Percentiles rank a stretch among this genome's conserved stretches.
Conservation (phyloP, 2,329 filamentous ascomycete species). For the Rhinocladiella mackenziei region DNA sequence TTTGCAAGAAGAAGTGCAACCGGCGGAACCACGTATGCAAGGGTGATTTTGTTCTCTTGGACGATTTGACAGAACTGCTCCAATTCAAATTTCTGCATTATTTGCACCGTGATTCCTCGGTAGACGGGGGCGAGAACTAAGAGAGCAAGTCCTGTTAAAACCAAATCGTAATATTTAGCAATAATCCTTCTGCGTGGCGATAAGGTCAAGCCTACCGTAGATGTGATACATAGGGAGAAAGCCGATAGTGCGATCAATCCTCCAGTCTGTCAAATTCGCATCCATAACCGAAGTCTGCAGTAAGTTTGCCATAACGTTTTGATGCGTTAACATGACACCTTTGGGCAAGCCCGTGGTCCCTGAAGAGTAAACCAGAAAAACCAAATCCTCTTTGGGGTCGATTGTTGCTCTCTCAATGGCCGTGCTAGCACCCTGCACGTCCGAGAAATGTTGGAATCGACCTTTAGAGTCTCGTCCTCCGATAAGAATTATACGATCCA, state of each 20-base stretch:
- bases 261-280: conserved; percentile 51
- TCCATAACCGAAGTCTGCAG: conserved; percentile 55
- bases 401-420: conserved; percentile 59
- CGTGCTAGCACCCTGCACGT: conserved; percentile 55
- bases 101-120: conserved; percentile 60
- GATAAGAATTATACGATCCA: conserved; percentile 71
- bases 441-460: conserved; percentile 57
- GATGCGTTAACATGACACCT: conserved; percentile 80
- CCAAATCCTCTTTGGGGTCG: conserved; percentile 66
- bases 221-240: conserved; percentile 89
- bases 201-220: conserved; percentile 50
- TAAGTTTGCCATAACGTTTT: conserved; percentile 74
- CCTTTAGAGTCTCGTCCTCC: conserved; percentile 51
- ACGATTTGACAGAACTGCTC: conserved; percentile 71
- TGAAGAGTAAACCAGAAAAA: conserved; percentile 81
- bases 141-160: conserved; percentile 62
- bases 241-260: conserved; percentile 66
- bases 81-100: conserved; percentile 78
- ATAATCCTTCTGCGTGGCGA: not conserved
- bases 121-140: conserved; percentile 57
- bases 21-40: conserved; percentile 76
- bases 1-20: conserved; percentile 76
- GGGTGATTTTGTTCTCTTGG: conserved; percentile 69
- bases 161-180: not conserved
- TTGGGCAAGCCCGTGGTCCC: conserved; percentile 90